phyloP scores from a whole-genome alignment of 2,329 filamentous ascomycete genomes.

The Piedraia hortae region DNA sequence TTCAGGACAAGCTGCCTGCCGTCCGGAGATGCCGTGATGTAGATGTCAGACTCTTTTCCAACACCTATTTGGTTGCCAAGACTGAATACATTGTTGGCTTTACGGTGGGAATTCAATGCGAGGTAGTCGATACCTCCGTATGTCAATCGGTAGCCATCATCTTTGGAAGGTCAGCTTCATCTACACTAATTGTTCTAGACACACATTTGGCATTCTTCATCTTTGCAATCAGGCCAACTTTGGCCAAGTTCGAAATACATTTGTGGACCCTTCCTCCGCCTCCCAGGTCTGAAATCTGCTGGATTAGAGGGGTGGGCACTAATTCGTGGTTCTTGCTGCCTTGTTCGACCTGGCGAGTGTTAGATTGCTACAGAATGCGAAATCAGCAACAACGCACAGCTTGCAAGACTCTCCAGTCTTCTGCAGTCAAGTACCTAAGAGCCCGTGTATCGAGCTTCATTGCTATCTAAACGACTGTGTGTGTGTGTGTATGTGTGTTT shows the following conservation, averaged over 20 bases:
- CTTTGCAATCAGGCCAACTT: slow-evolving; percentile 68
- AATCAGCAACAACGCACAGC: slow-evolving; percentile 32
- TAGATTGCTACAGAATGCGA: slow-evolving; percentile 2
- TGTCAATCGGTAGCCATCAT: slow-evolving; percentile 87
- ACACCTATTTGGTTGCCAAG: slow-evolving; percentile 87
- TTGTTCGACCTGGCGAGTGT: slow-evolving; percentile 44
- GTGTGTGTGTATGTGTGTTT: no score
- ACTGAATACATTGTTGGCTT: slow-evolving; percentile 57
- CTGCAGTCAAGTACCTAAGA: slow-evolving; percentile 68
- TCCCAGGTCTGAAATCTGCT: slow-evolving; percentile 54
- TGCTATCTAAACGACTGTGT: slow-evolving; percentile 12
- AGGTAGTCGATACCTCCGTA: slow-evolving; percentile 95
- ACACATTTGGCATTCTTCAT: slow-evolving; percentile 75
- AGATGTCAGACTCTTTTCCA: slow-evolving; percentile 92
- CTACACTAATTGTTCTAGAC: no score
- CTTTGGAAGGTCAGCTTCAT: no score
- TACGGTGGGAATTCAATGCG: slow-evolving; percentile 71
- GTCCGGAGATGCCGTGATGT: slow-evolving; percentile 59
- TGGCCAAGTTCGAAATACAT: slow-evolving; percentile 73
- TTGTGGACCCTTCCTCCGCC: slow-evolving; percentile 50
- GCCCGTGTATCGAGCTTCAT: slow-evolving; percentile 95
- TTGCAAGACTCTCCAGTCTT: slow-evolving; percentile 87
- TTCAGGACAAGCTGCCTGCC: slow-evolving; percentile 67
- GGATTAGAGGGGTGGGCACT: slow-evolving; percentile 72
- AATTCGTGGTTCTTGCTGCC: slow-evolving; percentile 94